These are phyloP conservation scores for Coffea canephora DNA, from an alignment of 257 asterid species.

Conservation along the genomic window DNA sequence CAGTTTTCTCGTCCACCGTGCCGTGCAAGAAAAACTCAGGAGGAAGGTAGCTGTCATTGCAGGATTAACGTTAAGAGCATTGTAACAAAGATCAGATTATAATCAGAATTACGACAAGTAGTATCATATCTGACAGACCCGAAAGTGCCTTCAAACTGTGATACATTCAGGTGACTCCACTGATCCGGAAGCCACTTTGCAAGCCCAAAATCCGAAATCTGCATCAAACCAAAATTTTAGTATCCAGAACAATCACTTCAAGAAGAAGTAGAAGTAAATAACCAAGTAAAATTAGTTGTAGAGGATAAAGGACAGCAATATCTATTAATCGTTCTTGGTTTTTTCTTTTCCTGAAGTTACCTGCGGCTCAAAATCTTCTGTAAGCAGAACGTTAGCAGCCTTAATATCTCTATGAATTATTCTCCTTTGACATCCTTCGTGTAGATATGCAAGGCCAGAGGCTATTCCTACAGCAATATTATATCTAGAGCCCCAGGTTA, in stretches of 20 bases:
- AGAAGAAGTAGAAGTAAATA: background rate
- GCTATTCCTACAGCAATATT: slow-evolving; percentile 78
- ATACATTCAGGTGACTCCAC: slow-evolving; percentile 84
- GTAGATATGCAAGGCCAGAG: slow-evolving; percentile 82
- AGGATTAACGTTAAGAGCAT: background rate
- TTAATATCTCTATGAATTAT: slow-evolving; percentile 91
- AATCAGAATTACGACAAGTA: background rate
- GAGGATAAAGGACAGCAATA: background rate
- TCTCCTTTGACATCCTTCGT: slow-evolving; percentile 92
- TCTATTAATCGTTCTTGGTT: background rate
- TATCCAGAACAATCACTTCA: slow-evolving; percentile 3
- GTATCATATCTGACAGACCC: slow-evolving; percentile 46
- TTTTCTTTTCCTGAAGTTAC: slow-evolving; percentile 25
- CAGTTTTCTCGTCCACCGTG: slow-evolving; percentile 87
- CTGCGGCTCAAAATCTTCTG: slow-evolving; percentile 85
- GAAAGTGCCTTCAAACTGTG: slow-evolving; percentile 93
- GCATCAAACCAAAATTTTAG: slow-evolving; percentile 28
- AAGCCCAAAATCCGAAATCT: slow-evolving; percentile 96
- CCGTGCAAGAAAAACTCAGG: slow-evolving; percentile 97
- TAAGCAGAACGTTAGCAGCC: slow-evolving; percentile 84
- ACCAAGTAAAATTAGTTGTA: background rate
- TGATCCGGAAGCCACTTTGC: slow-evolving; percentile 99
- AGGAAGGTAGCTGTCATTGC: slow-evolving; percentile 77
- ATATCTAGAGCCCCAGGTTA: slow-evolving; percentile 61
- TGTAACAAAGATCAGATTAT: background rate